Base-by-base conservation (phyloP, 768 basidiomycete species). In the Amyloporia xantha region DNA sequence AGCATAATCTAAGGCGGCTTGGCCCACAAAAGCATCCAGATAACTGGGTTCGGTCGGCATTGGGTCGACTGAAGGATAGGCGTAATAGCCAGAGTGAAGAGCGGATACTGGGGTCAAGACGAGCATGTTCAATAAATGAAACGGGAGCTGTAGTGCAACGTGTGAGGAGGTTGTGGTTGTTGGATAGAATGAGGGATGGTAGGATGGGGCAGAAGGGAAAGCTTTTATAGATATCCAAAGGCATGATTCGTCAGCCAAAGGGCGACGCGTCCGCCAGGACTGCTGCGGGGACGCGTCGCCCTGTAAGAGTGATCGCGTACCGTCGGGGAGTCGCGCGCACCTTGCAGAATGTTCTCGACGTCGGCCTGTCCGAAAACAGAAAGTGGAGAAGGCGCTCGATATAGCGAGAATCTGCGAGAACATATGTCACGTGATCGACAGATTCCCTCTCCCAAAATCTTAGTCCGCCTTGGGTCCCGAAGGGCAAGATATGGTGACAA, bases 1-100 rank as follows among this genome's bases (percentile, higher is more conserved):
- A 2, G 57, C 57, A 44, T 53, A 58, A 20, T 58, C 50, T 12
- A 49, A 44, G 0, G 57, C 57, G 6, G 56, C 56, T 11, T 37
- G 56, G n/a, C 52, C 41, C 13, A 50, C 49, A 12, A 48, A 38
- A 19, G 28, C 41, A 20, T 54, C 48, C 26, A 47, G 47, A 37
- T 46, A 49, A 28, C 49, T 47, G 49, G 28, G 7, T 19, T 53
- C 41, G 11, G 46, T 47, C 33, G 42, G 51, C 12, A 38, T 41
- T 25, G 47, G 48, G n/a, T 28, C 5, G 11, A 28, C 15, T 11
- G 38, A 26, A 11, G 44, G 44, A 33, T 33, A 33, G 30, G 30
- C 15, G 30, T 33, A 33, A 33, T 7, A 33, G 35, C 33, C 42
- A 4, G 47, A 33, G 3, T 27, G 1, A 17, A 47, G 48, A 3